phyloP scores from a whole-genome alignment of 2,329 filamentous ascomycete genomes.

The Ceratocystis diversiconidia region DNA sequence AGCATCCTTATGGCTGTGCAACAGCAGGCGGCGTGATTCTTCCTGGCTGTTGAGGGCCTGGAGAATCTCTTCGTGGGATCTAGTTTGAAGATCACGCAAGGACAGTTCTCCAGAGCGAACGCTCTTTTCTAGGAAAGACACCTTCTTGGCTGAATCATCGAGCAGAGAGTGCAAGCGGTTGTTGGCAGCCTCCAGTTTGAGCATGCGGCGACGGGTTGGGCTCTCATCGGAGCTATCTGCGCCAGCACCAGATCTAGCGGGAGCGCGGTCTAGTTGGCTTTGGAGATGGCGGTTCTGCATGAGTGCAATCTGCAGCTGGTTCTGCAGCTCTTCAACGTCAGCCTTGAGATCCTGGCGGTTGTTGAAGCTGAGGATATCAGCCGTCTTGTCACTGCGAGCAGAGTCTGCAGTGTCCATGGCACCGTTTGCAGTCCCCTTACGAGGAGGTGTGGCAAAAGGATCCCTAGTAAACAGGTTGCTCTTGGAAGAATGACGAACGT shows the following conservation, averaged over 20 bases:
- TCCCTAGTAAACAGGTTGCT: not conserved
- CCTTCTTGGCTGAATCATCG: slow-evolving; percentile 84
- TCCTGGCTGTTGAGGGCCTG: slow-evolving; percentile 89
- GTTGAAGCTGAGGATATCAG: slow-evolving; percentile 71
- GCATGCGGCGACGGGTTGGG: slow-evolving; percentile 64
- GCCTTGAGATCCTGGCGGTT: slow-evolving; percentile 81
- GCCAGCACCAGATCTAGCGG: slow-evolving; percentile 25
- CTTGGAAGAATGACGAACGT: slow-evolving; percentile 47
- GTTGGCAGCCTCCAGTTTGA: slow-evolving; percentile 87
- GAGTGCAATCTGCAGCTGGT: slow-evolving; percentile 81
- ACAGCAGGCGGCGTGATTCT: slow-evolving; percentile 64
- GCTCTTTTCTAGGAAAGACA: slow-evolving; percentile 74
- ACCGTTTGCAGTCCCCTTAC: slow-evolving; percentile 51
- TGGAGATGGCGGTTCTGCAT: slow-evolving; percentile 93
- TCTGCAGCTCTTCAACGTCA: slow-evolving; percentile 83
- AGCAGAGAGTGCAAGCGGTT: slow-evolving; percentile 84
- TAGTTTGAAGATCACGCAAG: slow-evolving; percentile 78
- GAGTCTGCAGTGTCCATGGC: slow-evolving; percentile 45
- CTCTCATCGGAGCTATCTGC: slow-evolving; percentile 44
- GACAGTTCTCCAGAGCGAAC: slow-evolving; percentile 79
- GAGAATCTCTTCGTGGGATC: slow-evolving; percentile 85
- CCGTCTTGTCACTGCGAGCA: slow-evolving; percentile 61
- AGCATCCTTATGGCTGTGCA: slow-evolving; percentile 74
- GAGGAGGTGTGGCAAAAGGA: slow-evolving; percentile 25
- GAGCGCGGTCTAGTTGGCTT: slow-evolving; percentile 64